Evolutionary conservation across 345 rosid genomes (phyloP), one percentile per base, ranked within the genome.

Genomic region (Aurinia saxatilis): DNA sequence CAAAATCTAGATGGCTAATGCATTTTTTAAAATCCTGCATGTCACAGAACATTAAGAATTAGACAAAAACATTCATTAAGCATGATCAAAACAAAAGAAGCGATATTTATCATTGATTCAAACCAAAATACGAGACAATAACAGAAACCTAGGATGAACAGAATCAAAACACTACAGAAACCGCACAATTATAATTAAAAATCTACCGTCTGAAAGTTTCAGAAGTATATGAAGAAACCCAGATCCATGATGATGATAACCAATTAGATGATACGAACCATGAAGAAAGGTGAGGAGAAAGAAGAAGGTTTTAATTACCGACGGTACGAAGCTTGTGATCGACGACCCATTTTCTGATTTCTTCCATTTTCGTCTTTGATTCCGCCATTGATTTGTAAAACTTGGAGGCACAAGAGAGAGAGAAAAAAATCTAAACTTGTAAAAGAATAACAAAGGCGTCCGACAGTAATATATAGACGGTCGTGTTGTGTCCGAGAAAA

Each of bases 321-420:
- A 91, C 98, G n/a, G 89, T 68, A 53, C 91, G 66, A 12, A 88
- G 96, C 74, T 91, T 91, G 82, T 91, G 84, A 4, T 88, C 83
- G 15, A 74, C 80, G 56, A 91, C 59, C 98, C 96, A 91, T 66
- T 77, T 78, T 74, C 91, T 80, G 0, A 72, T 19, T 11, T 95
- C 77, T 41, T 77, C 80, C 8, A 82, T 1, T 41, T 73, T 82
- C 64, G 66, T 75, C 78, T 78, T 83, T 6, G 79, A 39, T 11
- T 84, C 98, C 38, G 77, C 79, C 95, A 90, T 84, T 65, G 48
- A 27, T 7, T 40, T 31, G 29, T 48, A 23, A 57, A 15, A 35
- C 34, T 6, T 25, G 23, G 15, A 47, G n/a, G n/a, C n/a, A n/a
- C n/a, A n/a, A n/a, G n/a, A n/a, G n/a, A n/a, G 41, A 39, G 9